Conservation (phyloP, 306 rosid genomes). For the Castanopsis chinensis region DNA sequence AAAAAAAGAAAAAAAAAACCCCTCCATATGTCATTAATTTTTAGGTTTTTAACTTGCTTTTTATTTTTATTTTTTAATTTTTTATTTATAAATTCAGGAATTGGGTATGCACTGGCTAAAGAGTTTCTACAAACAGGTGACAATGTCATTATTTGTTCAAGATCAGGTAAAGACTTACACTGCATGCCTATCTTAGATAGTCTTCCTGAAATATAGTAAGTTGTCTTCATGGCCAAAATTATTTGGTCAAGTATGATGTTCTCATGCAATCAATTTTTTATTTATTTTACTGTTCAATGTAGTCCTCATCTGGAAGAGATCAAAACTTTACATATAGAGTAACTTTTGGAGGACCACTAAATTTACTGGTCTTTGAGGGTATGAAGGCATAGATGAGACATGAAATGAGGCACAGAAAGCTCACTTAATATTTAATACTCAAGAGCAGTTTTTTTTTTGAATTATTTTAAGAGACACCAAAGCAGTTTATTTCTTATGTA, state of each 20-base stretch:
- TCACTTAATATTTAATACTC: not conserved
- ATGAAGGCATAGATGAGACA: not conserved
- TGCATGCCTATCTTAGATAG: constrained; percentile 5
- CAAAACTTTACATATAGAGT: not conserved
- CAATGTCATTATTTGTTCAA: constrained; percentile 70
- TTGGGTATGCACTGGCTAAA: constrained; percentile 78
- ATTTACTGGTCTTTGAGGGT: not conserved
- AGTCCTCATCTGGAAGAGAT: not conserved
- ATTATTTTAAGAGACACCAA: not conserved
- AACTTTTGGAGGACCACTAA: not conserved
- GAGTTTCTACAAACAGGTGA: constrained; percentile 91
- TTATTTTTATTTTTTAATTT: not conserved
- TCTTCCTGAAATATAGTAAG: constrained; percentile 8
- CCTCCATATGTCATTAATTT: not conserved
- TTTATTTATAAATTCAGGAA: constrained; percentile 50
- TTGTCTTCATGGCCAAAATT: constrained; percentile 13
- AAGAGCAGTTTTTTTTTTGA: not conserved
- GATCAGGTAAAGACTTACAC: constrained; percentile 53
- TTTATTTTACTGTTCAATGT: not conserved
- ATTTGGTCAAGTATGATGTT: not conserved
- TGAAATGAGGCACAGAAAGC: not conserved
- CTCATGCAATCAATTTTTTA: not conserved
- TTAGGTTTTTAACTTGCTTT: not conserved
- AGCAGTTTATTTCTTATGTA: not conserved
- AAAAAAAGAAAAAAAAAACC: not conserved